phyloP scores from a whole-genome alignment of 805 yeast species.

The Myxozyma geophila region DNA sequence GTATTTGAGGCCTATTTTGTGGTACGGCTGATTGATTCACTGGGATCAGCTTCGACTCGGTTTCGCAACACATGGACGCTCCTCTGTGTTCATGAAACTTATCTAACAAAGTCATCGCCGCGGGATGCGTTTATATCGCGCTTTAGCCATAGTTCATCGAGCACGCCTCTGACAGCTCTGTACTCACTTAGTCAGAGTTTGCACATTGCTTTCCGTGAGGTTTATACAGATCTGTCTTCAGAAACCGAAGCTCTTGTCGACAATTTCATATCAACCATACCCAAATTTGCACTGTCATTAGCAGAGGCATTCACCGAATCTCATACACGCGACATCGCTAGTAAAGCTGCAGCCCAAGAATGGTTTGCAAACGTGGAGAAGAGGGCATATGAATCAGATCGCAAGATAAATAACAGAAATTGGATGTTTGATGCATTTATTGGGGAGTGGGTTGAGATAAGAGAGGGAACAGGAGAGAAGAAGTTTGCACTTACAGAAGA shows the following conservation, averaged over 20 bases:
- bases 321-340: background rate
- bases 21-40: background rate
- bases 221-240: slow-evolving; percentile 9
- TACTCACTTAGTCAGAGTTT: slow-evolving; percentile 7
- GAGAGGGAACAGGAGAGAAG: background rate
- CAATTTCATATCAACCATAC: slow-evolving; percentile 5
- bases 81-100: slow-evolving; percentile 16
- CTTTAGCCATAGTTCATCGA: background rate
- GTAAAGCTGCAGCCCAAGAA: background rate
- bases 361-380: slow-evolving; percentile 26
- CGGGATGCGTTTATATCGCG: background rate
- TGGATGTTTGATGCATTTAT: slow-evolving; percentile 28
- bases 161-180: slow-evolving; percentile 5
- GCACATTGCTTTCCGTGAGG: background rate
- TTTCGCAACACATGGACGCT: slow-evolving; percentile 21
- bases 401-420: slow-evolving; percentile 9
- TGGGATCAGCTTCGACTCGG: slow-evolving; percentile 8
- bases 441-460: slow-evolving; percentile 30
- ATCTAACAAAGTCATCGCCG: background rate
- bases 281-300: slow-evolving; percentile 19
- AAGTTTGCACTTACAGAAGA: background rate
- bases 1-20: slow-evolving; percentile 11
- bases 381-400: slow-evolving; percentile 16
- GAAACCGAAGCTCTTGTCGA: slow-evolving; percentile 17
- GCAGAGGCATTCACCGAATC: slow-evolving; percentile 6